Evolutionary conservation across 495 filamentous ascomycete genomes (phyloP).

Genomic region (Sporormia fimetaria): DNA sequence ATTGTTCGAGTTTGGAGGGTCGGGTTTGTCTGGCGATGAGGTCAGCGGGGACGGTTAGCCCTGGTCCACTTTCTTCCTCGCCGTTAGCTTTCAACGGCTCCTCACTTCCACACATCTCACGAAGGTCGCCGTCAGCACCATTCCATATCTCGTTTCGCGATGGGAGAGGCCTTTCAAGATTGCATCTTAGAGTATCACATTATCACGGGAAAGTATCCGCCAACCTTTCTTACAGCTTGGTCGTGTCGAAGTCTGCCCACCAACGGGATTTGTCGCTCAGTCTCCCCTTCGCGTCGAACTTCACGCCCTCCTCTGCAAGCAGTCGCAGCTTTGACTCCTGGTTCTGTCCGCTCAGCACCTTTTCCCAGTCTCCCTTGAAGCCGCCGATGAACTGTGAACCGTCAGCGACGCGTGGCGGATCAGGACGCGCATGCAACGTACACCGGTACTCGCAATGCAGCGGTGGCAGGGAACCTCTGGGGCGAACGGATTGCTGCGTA

Average conservation of each 20-base stretch:
- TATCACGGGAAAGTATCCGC: neutral
- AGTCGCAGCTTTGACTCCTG: conserved; percentile 38
- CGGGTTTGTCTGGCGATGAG: neutral
- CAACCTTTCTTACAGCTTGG: conserved; percentile 1
- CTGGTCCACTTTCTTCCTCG: too few species aligned
- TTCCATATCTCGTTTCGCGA: too few species aligned
- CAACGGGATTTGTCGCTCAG: conserved; percentile 31
- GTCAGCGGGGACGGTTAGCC: too few species aligned
- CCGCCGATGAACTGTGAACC: conserved; percentile 34
- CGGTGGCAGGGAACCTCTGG: conserved; percentile 37
- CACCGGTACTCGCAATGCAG: conserved; percentile 32
- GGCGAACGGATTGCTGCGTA: conserved; percentile 43
- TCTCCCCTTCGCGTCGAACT: conserved; percentile 37
- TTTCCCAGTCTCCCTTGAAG: conserved; percentile 40
- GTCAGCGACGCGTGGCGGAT: neutral
- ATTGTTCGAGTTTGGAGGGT: conserved; percentile 3
- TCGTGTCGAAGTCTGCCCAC: conserved; percentile 36
- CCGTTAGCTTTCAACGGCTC: too few species aligned
- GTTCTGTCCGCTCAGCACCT: conserved; percentile 38
- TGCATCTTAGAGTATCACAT: too few species aligned
- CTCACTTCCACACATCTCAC: too few species aligned
- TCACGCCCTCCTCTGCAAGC: conserved; percentile 39
- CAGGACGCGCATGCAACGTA: conserved; percentile 9
- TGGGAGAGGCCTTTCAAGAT: too few species aligned
- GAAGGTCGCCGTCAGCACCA: too few species aligned